These are phyloP conservation scores for Madurella mycetomatis DNA, from an alignment of 2,329 filamentous ascomycete genomes.

Conservation along the genomic window DNA sequence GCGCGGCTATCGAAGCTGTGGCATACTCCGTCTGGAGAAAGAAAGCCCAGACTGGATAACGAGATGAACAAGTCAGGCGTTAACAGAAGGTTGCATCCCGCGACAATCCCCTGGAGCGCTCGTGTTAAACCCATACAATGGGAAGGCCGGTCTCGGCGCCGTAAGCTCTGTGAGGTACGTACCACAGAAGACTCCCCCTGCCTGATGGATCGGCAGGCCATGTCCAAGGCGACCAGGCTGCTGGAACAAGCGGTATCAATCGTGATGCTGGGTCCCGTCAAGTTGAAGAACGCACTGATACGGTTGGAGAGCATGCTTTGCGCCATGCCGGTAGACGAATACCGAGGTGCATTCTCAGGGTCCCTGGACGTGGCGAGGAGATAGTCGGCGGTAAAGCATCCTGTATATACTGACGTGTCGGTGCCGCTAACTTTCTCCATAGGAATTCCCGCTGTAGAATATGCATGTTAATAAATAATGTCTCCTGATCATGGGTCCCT, in stretches of 20 bases:
- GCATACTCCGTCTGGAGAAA: slow-evolving; percentile 1
- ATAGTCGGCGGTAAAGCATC: slow-evolving; percentile 29
- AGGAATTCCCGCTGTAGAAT: neutral
- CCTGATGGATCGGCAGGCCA: neutral
- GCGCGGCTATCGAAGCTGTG: slow-evolving; percentile 27
- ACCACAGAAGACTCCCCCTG: neutral
- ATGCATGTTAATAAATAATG: neutral
- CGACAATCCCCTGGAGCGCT: slow-evolving; percentile 17
- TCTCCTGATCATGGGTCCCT: neutral
- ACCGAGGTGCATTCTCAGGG: slow-evolving; percentile 26
- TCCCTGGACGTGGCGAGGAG: slow-evolving; percentile 23
- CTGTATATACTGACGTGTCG: slow-evolving; percentile 20
- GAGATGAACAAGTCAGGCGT: neutral
- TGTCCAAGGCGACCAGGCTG: neutral
- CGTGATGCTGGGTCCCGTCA: neutral
- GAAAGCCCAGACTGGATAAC: neutral
- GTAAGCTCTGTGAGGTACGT: slow-evolving; percentile 24
- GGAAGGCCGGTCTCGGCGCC: slow-evolving; percentile 29
- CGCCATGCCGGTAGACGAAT: slow-evolving; percentile 33
- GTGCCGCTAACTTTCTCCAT: neutral
- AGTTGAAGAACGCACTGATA: slow-evolving; percentile 1
- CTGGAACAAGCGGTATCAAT: slow-evolving; percentile 6
- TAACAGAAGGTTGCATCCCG: slow-evolving; percentile 1
- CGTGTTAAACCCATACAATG: too few species aligned
- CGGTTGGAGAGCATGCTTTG: slow-evolving; percentile 27